Conservation (phyloP, 192 early-diverging fungal species). For the Podila horticola region DNA sequence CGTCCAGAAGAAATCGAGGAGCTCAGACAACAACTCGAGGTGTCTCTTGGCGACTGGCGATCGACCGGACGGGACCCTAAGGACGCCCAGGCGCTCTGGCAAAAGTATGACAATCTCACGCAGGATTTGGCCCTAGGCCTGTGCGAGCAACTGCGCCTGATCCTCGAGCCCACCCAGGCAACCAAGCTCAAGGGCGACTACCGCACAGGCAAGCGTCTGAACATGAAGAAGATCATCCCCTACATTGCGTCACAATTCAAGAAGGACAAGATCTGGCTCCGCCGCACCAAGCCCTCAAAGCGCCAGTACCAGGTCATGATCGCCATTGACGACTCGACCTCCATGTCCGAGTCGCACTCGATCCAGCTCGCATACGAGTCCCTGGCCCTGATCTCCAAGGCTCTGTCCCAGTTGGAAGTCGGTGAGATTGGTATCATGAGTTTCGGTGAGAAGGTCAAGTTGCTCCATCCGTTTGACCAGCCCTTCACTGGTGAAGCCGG, state of each 20-base stretch:
- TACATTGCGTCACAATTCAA: conserved; percentile 99
- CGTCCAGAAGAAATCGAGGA: conserved; percentile 72
- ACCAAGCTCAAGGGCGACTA: conserved; percentile 98
- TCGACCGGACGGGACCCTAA: conserved; percentile 67
- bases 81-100: conserved; percentile 84
- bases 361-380: conserved; percentile 97
- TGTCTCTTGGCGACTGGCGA: conserved; percentile 80
- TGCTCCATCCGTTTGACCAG: conserved; percentile 96
- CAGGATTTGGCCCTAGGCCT: conserved; percentile 90
- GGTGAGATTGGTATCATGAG: conserved; percentile 91
- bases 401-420: conserved; percentile 93
- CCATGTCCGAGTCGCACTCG: conserved; percentile 90
- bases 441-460: conserved; percentile 88
- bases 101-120: conserved; percentile 88
- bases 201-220: conserved; percentile 96
- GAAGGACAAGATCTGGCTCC: conserved; percentile 99
- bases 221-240: conserved; percentile 99
- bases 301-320: conserved; percentile 99
- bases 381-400: conserved; percentile 90
- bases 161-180: conserved; percentile 96
- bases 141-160: conserved; percentile 95
- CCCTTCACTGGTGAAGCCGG: conserved; percentile 92
- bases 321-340: conserved; percentile 96
- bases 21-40: conserved; percentile 85
- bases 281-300: conserved; percentile 96